Evolutionary conservation across 768 basidiomycete species (phyloP).

Genomic region (Lentinula guzmanii): DNA sequence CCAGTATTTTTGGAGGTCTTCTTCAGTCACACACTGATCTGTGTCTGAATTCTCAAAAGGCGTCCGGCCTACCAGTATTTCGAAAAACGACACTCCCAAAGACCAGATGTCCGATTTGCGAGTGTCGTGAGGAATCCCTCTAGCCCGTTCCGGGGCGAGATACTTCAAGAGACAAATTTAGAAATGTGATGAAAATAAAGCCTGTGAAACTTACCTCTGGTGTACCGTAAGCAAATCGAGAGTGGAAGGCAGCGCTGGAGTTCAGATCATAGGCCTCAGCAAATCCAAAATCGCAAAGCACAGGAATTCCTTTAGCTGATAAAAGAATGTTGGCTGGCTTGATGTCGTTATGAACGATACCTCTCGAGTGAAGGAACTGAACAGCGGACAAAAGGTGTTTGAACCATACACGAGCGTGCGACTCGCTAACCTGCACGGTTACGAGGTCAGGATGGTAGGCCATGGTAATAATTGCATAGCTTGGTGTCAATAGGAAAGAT

Average conservation of each 20-base stretch:
- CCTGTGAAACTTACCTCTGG: slow-evolving; percentile 58
- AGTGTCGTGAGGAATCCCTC: slow-evolving; percentile 87
- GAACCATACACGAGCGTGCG: slow-evolving; percentile 77
- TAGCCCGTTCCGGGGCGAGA: slow-evolving; percentile 87
- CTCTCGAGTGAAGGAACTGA: slow-evolving; percentile 76
- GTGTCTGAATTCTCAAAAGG: slow-evolving; percentile 83
- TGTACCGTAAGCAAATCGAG: slow-evolving; percentile 83
- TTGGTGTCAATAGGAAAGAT: slow-evolving; percentile 89
- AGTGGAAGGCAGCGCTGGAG: slow-evolving; percentile 66
- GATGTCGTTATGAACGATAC: slow-evolving; percentile 91
- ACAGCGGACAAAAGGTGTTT: slow-evolving; percentile 75
- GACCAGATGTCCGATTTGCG: slow-evolving; percentile 87
- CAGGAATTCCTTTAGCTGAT: slow-evolving; percentile 68
- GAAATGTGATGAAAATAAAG: background rate
- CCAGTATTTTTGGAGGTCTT: slow-evolving; percentile 85
- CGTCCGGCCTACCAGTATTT: slow-evolving; percentile 87
- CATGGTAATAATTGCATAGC: slow-evolving; percentile 91
- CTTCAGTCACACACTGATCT: slow-evolving; percentile 72
- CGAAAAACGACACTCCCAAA: slow-evolving; percentile 89
- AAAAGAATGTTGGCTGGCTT: slow-evolving; percentile 95
- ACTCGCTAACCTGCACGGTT: slow-evolving; percentile 82
- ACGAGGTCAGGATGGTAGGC: slow-evolving; percentile 80
- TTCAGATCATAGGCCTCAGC: slow-evolving; percentile 76
- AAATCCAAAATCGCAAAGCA: slow-evolving; percentile 96
- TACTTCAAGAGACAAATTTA: slow-evolving; percentile 45